phyloP scores from a whole-genome alignment of 352 stramenopile genomes.

The Phytophthora citrophthora region DNA sequence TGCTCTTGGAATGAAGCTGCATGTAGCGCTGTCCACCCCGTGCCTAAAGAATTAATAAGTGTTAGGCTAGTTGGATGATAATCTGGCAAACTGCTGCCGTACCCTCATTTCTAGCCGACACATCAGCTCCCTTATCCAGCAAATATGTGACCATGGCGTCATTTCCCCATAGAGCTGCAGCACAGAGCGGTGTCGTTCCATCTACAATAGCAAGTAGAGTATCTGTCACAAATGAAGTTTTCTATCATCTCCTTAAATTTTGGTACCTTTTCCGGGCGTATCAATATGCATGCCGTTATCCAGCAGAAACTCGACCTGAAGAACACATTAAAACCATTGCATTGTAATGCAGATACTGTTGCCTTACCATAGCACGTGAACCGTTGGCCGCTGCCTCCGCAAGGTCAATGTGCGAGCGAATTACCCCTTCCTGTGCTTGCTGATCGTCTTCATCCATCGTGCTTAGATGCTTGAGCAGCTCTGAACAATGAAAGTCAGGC shows the following conservation, averaged over 20 bases:
- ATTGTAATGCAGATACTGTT: background rate
- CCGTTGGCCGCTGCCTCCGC: slow-evolving; percentile 69
- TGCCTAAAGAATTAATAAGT: slow-evolving; percentile 35
- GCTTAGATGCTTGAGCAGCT: background rate
- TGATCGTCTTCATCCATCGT: slow-evolving; percentile 44
- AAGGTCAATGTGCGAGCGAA: slow-evolving; percentile 69
- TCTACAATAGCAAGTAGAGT: slow-evolving; percentile 30
- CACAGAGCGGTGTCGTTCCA: slow-evolving; percentile 67
- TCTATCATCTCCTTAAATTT: no score
- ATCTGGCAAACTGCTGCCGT: background rate
- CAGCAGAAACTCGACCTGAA: slow-evolving; percentile 64
- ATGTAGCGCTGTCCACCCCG: slow-evolving; percentile 69
- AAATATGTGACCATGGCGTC: slow-evolving; percentile 69
- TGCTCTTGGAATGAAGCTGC: slow-evolving; percentile 75
- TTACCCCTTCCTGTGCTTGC: slow-evolving; percentile 48
- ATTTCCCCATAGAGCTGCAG: slow-evolving; percentile 69
- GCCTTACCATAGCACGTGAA: slow-evolving; percentile 59
- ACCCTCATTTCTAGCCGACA: slow-evolving; percentile 67
- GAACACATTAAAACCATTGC: background rate
- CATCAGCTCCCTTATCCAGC: slow-evolving; percentile 58
- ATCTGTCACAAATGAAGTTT: no score
- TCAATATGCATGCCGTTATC: slow-evolving; percentile 61
- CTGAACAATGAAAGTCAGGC: background rate
- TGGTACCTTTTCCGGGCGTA: slow-evolving; percentile 51
- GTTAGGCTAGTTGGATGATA: slow-evolving; percentile 1